phyloP scores from a whole-genome alignment of 108 stramenopile species.

The Nitzschia sp. region DNA sequence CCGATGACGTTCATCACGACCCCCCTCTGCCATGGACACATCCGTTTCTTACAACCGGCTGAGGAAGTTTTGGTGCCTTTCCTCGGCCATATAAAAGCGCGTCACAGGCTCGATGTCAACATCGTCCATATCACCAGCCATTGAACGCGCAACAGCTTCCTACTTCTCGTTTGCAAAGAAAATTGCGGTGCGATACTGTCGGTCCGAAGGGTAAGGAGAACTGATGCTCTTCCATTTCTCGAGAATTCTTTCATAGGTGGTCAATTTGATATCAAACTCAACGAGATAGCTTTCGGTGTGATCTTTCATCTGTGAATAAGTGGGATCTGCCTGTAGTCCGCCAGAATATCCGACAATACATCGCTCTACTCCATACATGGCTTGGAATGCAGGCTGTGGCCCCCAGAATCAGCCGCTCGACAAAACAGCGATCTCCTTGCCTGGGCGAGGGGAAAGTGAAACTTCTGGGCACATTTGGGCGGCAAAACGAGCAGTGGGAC shows the following conservation, averaged over 20 bases:
- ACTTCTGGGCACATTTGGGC: constrained; percentile 24
- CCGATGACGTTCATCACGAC: background rate
- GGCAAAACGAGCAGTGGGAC: background rate
- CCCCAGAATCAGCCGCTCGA: constrained; percentile 75
- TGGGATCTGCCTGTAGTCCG: constrained; percentile 48
- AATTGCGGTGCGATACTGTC: constrained; percentile 66
- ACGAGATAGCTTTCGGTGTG: constrained; percentile 57
- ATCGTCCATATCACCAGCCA: constrained; percentile 40
- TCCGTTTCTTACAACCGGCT: constrained; percentile 23
- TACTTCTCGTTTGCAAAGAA: constrained; percentile 50
- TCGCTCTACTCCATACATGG: constrained; percentile 53
- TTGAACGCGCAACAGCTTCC: constrained; percentile 30
- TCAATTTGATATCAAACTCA: constrained; percentile 50
- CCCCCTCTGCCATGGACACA: too few species aligned
- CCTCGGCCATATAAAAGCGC: constrained; percentile 61
- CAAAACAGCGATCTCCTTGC: constrained; percentile 54
- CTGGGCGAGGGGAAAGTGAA: constrained; percentile 15
- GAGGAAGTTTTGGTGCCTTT: constrained; percentile 70
- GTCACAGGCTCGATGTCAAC: constrained; percentile 57
- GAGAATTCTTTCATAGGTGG: constrained; percentile 56
- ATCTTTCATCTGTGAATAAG: constrained; percentile 61
- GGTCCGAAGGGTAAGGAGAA: constrained; percentile 37
- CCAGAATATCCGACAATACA: constrained; percentile 70
- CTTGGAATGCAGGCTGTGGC: constrained; percentile 56
- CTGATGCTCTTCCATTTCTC: constrained; percentile 52